Evolutionary conservation across 225 moss, liverwort and hornwort genomes (phyloP).

Genomic region (Polytrichum commune): DNA sequence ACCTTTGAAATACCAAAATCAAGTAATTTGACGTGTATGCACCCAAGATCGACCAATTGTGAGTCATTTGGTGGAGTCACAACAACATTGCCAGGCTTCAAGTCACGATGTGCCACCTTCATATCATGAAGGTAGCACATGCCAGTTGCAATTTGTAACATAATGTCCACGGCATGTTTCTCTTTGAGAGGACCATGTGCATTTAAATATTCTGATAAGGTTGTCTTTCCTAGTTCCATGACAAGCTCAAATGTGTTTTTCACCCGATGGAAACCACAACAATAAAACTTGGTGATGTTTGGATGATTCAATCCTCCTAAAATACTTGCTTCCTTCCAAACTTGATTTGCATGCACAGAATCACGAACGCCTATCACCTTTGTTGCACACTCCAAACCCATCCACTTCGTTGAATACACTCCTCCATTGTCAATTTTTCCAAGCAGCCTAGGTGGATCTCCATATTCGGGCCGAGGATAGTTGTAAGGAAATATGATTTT

Average conservation of each 20-base stretch:
- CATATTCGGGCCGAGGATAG: background rate
- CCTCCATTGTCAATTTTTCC: background rate
- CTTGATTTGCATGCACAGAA: too few relatives aligned
- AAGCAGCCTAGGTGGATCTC: background rate
- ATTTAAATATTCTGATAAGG: background rate
- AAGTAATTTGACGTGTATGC: background rate
- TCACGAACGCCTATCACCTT: background rate
- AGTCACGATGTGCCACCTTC: slow-evolving; percentile 8
- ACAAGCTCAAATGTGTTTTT: background rate
- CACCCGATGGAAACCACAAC: background rate
- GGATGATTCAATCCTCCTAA: background rate
- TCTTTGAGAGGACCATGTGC: background rate
- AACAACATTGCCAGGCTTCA: slow-evolving; percentile 8
- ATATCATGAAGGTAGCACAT: slow-evolving; percentile 8
- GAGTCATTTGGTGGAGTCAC: background rate
- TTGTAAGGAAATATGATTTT: background rate
- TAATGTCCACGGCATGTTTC: background rate
- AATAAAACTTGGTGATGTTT: background rate
- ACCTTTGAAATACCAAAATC: slow-evolving; percentile 10
- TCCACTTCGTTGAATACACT: background rate
- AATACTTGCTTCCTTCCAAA: background rate
- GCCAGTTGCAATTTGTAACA: slow-evolving; percentile 8
- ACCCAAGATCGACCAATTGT: background rate
- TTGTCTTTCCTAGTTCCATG: background rate
- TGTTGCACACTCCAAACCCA: background rate